Conservation (phyloP, 768 basidiomycete species). For the Lactarius indigo region DNA sequence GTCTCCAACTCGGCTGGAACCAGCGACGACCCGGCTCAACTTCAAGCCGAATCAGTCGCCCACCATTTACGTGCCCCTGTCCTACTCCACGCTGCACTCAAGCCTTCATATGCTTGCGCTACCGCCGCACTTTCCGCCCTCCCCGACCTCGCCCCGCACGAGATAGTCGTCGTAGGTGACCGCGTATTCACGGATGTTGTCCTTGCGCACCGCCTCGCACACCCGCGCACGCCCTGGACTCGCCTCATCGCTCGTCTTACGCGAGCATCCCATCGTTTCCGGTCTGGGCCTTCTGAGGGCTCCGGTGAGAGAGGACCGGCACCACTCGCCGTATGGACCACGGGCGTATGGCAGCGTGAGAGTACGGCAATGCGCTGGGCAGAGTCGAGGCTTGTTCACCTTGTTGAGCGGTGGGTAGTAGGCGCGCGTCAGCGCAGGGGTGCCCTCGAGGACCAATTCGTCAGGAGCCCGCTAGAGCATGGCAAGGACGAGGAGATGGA, state of each 20-base stretch:
- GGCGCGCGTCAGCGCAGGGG: slow-evolving; percentile 20
- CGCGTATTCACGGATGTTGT: slow-evolving; percentile 90
- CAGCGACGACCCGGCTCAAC: slow-evolving; percentile 64
- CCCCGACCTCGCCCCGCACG: slow-evolving; percentile 53
- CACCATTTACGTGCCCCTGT: slow-evolving; percentile 77
- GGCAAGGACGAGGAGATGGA: not conserved
- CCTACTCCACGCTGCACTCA: slow-evolving; percentile 68
- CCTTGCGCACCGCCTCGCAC: slow-evolving; percentile 71
- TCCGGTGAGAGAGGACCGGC: slow-evolving; percentile 26
- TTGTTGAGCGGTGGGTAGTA: slow-evolving; percentile 41
- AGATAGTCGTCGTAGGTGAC: slow-evolving; percentile 86
- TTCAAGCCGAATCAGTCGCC: slow-evolving; percentile 89
- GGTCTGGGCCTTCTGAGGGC: not conserved
- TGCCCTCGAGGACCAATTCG: slow-evolving; percentile 23
- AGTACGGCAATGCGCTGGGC: slow-evolving; percentile 56
- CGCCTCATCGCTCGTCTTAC: slow-evolving; percentile 14
- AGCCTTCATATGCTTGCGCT: slow-evolving; percentile 81
- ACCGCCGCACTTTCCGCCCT: slow-evolving; percentile 48
- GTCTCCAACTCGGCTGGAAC: slow-evolving; percentile 96
- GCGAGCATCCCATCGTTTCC: not conserved
- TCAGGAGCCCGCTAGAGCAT: slow-evolving; percentile 16
- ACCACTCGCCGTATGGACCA: slow-evolving; percentile 69
- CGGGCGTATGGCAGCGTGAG: slow-evolving; percentile 65
- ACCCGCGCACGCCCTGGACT: slow-evolving; percentile 12
- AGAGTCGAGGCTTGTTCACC: slow-evolving; percentile 49